phyloP scores from a whole-genome alignment of 345 rosid species.

The Ceriops decandra region DNA sequence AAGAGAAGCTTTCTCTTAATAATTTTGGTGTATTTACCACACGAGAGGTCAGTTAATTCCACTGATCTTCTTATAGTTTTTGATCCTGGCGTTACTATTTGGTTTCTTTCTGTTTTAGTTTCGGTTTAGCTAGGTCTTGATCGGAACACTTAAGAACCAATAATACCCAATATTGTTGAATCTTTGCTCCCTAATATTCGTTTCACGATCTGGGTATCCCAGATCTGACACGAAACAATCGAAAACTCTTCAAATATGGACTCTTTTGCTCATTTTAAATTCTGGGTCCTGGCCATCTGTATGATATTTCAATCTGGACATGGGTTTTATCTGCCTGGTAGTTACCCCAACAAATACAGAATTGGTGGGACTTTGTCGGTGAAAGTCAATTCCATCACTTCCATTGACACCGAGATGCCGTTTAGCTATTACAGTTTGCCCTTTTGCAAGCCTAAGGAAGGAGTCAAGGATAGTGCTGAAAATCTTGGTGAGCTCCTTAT shows the following conservation, averaged over 20 bases:
- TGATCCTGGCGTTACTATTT: background rate
- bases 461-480: slow-evolving; percentile 32
- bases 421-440: slow-evolving; percentile 81
- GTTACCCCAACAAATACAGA: slow-evolving; percentile 63
- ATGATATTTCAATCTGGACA: slow-evolving; percentile 37
- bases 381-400: slow-evolving; percentile 80
- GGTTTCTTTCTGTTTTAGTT: background rate
- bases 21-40: too few species aligned
- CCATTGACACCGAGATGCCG: slow-evolving; percentile 77
- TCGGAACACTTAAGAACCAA: background rate
- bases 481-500: slow-evolving; percentile 81
- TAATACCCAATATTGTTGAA: background rate
- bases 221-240: slow-evolving; percentile 41
- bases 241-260: slow-evolving; percentile 30
- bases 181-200: slow-evolving; percentile 5
- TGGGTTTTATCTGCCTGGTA: slow-evolving; percentile 81
- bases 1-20: too few species aligned
- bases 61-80: background rate
- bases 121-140: background rate
- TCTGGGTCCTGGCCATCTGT: slow-evolving; percentile 43
- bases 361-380: slow-evolving; percentile 59
- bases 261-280: slow-evolving; percentile 34
- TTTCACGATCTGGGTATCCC: slow-evolving; percentile 40
- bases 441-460: slow-evolving; percentile 61
- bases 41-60: slow-evolving; percentile 16